Conservation (phyloP, 2,329 filamentous ascomycete genomes). For the Botryosphaeria dothidea region DNA sequence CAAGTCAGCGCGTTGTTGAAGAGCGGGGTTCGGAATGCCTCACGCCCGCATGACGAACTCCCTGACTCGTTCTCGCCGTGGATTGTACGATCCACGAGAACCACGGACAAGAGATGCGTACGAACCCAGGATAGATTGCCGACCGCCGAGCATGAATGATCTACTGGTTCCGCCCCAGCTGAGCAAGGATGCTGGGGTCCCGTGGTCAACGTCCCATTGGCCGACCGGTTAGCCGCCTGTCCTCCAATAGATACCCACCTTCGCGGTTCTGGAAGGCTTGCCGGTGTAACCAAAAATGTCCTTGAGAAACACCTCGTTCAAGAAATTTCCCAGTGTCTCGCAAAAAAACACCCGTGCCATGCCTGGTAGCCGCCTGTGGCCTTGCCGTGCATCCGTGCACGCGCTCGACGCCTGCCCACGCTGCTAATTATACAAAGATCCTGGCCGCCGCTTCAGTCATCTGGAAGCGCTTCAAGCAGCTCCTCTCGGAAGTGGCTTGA, state of each 20-base stretch:
- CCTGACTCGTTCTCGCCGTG: not conserved
- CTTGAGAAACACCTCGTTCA: not conserved
- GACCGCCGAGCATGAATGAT: slow-evolving; percentile 7
- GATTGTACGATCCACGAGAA: not conserved
- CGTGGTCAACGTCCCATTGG: not conserved
- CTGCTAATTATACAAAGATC: slow-evolving; percentile 10
- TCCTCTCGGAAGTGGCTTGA: not conserved
- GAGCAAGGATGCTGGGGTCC: not conserved
- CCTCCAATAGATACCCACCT: not conserved
- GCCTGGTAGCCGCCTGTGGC: not conserved
- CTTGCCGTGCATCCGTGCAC: not conserved
- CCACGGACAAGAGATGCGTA: not conserved
- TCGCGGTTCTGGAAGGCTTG: slow-evolving; percentile 1
- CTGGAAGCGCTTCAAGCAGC: not conserved
- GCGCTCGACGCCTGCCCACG: not conserved
- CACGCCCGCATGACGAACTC: not conserved
- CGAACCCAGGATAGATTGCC: not conserved
- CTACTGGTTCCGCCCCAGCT: slow-evolving; percentile 6
- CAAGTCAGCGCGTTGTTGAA: not conserved
- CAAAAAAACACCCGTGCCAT: not conserved
- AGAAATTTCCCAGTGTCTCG: not conserved
- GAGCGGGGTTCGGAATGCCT: not conserved
- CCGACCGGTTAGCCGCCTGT: slow-evolving; percentile 5
- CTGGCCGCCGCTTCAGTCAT: not conserved
- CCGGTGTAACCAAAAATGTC: slow-evolving; percentile 4